Conservation (phyloP, 2,329 filamentous ascomycete genomes). For the Davidsoniella eucalypti region DNA sequence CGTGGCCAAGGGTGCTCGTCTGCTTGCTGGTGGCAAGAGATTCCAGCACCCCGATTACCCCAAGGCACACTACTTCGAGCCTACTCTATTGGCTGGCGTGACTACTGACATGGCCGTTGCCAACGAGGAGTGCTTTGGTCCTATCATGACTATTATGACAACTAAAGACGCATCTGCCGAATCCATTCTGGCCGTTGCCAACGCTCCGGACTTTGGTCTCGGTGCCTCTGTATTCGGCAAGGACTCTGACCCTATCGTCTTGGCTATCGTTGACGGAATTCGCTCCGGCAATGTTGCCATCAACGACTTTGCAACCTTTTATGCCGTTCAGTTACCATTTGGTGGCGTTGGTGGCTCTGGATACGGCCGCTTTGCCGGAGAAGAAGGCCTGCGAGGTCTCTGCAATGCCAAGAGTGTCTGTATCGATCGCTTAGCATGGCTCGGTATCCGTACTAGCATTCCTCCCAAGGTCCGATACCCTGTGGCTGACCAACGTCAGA, state of each 20-base stretch:
- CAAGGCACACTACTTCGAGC: conserved; percentile 76
- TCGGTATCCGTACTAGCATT: conserved; percentile 58
- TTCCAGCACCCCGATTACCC: conserved; percentile 56
- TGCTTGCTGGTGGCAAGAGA: conserved; percentile 64
- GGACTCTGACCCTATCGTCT: conserved; percentile 41
- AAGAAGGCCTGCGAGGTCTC: conserved; percentile 68
- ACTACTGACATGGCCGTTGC: conserved; percentile 74
- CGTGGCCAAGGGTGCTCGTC: conserved; percentile 58
- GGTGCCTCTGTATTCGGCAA: conserved; percentile 77
- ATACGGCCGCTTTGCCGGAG: conserved; percentile 83
- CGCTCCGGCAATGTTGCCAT: conserved; percentile 81
- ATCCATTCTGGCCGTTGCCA: conserved; percentile 62
- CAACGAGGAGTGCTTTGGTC: conserved; percentile 81
- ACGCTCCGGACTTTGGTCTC: conserved; percentile 70
- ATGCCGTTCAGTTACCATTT: conserved; percentile 88
- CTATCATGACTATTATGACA: conserved; percentile 73
- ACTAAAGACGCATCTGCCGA: conserved; percentile 41
- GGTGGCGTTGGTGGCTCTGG: conserved; percentile 79
- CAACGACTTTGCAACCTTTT: conserved; percentile 90
- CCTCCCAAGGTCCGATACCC: conserved; percentile 71
- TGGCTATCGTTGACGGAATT: conserved; percentile 48
- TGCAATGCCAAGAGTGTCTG: conserved; percentile 84
- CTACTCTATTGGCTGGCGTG: conserved; percentile 83
- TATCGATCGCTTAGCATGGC: conserved; percentile 48
- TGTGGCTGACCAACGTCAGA: conserved; percentile 43